Evolutionary conservation across 2,329 filamentous ascomycete species (phyloP).

Genomic region (Aspergillus phoenicis): DNA sequence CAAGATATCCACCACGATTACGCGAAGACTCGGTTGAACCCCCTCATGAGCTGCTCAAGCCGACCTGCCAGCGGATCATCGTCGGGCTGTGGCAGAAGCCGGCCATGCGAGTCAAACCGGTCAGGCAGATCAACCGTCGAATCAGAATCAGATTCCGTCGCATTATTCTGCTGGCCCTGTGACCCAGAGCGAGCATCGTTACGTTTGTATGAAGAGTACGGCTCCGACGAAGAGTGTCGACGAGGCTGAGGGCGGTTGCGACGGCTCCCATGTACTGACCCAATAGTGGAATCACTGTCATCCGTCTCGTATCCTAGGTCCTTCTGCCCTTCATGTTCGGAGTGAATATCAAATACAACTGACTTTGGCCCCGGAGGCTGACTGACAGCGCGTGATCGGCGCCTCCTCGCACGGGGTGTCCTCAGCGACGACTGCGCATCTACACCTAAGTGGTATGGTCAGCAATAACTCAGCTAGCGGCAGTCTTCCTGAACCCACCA

Average conservation of each 20-base stretch:
- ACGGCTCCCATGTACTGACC: slow-evolving; percentile 22
- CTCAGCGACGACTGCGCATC: slow-evolving; percentile 14
- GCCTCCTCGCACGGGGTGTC: slow-evolving; percentile 13
- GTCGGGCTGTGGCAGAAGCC: slow-evolving; percentile 35
- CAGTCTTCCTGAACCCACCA: slow-evolving; percentile 44
- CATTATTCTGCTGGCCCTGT: slow-evolving; percentile 8
- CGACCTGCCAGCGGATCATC: slow-evolving; percentile 39
- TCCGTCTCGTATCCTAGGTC: slow-evolving; percentile 47
- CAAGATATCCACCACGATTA: slow-evolving; percentile 12
- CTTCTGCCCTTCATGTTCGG: slow-evolving; percentile 13
- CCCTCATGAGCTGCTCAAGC: slow-evolving; percentile 40
- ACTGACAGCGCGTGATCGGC: slow-evolving; percentile 24
- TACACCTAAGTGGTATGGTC: slow-evolving; percentile 25
- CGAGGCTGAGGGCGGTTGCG: slow-evolving; percentile 26
- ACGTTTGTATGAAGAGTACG: slow-evolving; percentile 14
- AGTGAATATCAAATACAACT: slow-evolving; percentile 35
- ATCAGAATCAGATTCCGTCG: slow-evolving; percentile 40
- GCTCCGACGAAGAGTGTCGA: slow-evolving; percentile 30
- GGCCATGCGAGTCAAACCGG: slow-evolving; percentile 47
- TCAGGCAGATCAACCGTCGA: slow-evolving; percentile 48
- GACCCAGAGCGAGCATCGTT: background rate
- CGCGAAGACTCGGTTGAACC: slow-evolving; percentile 30
- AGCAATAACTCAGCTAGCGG: slow-evolving; percentile 1
- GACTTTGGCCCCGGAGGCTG: slow-evolving; percentile 35
- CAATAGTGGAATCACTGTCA: slow-evolving; percentile 44